Evolutionary conservation across 225 moss, liverwort and hornwort genomes (phyloP).

Genomic region (Polytrichum formosum): DNA sequence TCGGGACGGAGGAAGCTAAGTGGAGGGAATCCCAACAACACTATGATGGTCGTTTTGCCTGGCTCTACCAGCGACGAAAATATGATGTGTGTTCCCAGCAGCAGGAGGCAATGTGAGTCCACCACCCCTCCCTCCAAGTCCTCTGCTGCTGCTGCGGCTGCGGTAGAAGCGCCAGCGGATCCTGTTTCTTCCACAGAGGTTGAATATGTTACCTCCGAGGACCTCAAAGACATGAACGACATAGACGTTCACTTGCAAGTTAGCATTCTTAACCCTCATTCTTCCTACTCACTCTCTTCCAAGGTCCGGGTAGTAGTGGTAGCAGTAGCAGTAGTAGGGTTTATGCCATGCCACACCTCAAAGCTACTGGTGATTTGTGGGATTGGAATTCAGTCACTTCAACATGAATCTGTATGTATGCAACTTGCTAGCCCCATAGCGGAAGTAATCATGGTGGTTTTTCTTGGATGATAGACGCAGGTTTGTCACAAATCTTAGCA

Average conservation of each 20-base stretch:
- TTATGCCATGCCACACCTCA: no score
- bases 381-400: no score
- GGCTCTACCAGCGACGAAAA: conserved; percentile 72
- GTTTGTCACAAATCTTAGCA: no score
- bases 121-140: conserved; percentile 10
- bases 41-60: conserved; percentile 75
- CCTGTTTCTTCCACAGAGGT: conserved; percentile 50
- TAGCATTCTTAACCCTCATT: conserved; percentile 19
- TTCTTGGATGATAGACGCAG: no score
- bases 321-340: no score
- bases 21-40: conserved; percentile 35
- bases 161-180: conserved; percentile 36
- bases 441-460: no score
- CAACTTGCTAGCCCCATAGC: no score
- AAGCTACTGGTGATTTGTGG: no score
- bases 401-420: no score
- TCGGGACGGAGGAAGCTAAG: conserved; percentile 48
- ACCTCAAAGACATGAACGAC: conserved; percentile 74
- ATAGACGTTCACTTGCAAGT: conserved; percentile 59
- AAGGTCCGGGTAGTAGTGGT: no score
- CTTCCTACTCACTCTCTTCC: not conserved
- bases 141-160: conserved; percentile 15
- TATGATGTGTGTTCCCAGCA: conserved; percentile 27
- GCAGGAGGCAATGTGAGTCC: conserved; percentile 11
- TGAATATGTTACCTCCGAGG: conserved; percentile 84